phyloP scores from a whole-genome alignment of 2,329 filamentous ascomycete genomes.

The Monilinia vaccinii-corymbosi region DNA sequence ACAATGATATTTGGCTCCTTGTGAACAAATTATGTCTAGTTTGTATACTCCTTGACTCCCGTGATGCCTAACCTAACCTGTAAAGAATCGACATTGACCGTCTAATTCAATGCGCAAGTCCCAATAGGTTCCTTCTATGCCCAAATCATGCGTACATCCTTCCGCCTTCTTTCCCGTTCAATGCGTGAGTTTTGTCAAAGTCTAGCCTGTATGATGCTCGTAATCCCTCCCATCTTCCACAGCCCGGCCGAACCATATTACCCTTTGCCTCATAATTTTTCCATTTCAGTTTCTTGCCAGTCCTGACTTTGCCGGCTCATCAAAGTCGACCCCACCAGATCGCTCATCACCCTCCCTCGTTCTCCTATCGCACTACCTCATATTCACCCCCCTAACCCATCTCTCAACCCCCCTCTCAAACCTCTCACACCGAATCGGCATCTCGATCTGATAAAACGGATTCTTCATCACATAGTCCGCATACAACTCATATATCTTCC shows the following conservation, averaged over 20 bases:
- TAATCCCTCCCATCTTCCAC: neutral
- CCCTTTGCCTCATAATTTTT: neutral
- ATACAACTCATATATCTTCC: slow-evolving; percentile 88
- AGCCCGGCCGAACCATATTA: neutral
- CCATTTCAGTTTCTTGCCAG: neutral
- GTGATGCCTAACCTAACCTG: neutral
- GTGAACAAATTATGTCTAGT: slow-evolving; percentile 7
- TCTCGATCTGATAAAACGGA: slow-evolving; percentile 95
- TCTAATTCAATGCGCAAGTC: neutral
- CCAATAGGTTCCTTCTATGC: neutral
- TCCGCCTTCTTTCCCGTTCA: no score
- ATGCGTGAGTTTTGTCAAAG: neutral
- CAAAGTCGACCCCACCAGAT: neutral
- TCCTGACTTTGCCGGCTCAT: neutral
- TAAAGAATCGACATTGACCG: neutral
- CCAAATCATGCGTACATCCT: neutral
- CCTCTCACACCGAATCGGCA: slow-evolving; percentile 90
- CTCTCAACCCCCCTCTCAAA: slow-evolving; percentile 81
- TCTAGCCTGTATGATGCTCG: neutral
- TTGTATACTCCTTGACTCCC: slow-evolving; percentile 1
- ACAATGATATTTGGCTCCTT: slow-evolving; percentile 13
- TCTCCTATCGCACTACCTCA: slow-evolving; percentile 11
- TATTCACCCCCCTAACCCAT: slow-evolving; percentile 68
- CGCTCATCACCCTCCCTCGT: neutral
- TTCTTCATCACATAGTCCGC: slow-evolving; percentile 99